Percentiles rank a stretch among this genome's conserved stretches.
Conservation (phyloP, 2,329 filamentous ascomycete species). For the Botrytis aclada region DNA sequence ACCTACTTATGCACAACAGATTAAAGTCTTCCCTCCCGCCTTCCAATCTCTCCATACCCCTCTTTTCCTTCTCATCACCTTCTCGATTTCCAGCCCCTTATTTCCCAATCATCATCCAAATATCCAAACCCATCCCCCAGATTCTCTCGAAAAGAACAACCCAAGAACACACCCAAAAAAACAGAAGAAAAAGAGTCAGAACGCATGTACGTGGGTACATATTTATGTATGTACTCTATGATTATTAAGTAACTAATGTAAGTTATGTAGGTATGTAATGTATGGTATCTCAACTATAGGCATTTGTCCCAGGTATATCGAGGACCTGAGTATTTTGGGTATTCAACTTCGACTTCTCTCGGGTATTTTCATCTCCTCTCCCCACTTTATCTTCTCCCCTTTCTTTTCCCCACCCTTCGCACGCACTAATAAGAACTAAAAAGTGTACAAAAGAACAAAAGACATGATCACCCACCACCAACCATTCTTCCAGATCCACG, state of each 20-base stretch:
- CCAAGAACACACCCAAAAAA: neutral
- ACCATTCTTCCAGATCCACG: constrained; percentile 1
- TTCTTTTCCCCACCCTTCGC: neutral
- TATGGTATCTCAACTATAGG: neutral
- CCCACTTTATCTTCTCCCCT: neutral
- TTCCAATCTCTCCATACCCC: neutral
- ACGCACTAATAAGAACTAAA: neutral
- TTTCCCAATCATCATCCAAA: neutral
- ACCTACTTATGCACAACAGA: no score
- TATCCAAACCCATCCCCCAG: neutral
- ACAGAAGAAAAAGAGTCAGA: neutral
- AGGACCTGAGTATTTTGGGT: neutral
- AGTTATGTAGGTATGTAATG: neutral
- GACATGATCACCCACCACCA: neutral
- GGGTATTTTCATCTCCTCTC: neutral
- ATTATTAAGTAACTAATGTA: neutral
- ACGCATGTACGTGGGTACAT: neutral
- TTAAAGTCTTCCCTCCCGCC: neutral
- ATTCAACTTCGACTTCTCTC: neutral
- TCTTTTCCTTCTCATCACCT: neutral
- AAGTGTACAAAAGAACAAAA: neutral
- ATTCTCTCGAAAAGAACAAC: neutral
- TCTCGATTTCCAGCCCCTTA: neutral
- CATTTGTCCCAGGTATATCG: neutral
- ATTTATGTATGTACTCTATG: neutral